These are phyloP conservation scores for Stenocarpella maydis DNA, from an alignment of 2,329 filamentous ascomycete species.

Conservation along the genomic window DNA sequence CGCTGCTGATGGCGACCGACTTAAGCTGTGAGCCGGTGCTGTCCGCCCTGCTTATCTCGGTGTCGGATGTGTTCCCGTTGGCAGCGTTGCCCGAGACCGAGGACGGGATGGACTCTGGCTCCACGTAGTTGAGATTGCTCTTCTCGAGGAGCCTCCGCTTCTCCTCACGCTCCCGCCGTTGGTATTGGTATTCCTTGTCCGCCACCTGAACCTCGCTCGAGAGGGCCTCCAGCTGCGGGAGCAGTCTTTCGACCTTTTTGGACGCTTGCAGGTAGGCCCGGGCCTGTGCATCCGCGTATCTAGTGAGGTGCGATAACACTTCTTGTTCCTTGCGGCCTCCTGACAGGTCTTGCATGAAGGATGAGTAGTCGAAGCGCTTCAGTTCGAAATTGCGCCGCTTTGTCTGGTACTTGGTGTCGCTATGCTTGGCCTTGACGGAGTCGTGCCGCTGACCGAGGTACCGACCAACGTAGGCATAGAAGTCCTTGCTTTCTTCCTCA, in stretches of 20 bases:
- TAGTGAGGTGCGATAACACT: conserved; percentile 91
- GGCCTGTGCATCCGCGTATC: conserved; percentile 90
- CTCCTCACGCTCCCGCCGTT: conserved; percentile 93
- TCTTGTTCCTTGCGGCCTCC: conserved; percentile 99
- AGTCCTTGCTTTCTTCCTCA: conserved; percentile 98
- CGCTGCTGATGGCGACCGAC: conserved; percentile 56
- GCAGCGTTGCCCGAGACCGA: conserved; percentile 39
- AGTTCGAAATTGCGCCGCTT: conserved; percentile 96
- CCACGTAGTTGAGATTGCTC: conserved; percentile 76
- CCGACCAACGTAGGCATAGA: conserved; percentile 92
- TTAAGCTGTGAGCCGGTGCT: conserved; percentile 76
- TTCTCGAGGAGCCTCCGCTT: conserved; percentile 91
- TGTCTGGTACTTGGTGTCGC: conserved; percentile 93
- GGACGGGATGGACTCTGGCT: conserved; percentile 65
- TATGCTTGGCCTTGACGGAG: conserved; percentile 96
- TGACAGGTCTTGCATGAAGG: conserved; percentile 99
- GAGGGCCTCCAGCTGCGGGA: conserved; percentile 90
- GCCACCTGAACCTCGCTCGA: conserved; percentile 89
- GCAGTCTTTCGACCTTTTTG: conserved; percentile 84
- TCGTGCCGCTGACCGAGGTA: conserved; percentile 98
- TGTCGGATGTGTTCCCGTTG: conserved; percentile 67
- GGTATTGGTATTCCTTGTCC: conserved; percentile 96
- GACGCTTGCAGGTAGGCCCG: conserved; percentile 82
- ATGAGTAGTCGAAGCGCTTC: conserved; percentile 98
- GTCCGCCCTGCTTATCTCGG: conserved; percentile 76